Conservation (phyloP, 208 protist species). For the Leishmania gerbilli region DNA sequence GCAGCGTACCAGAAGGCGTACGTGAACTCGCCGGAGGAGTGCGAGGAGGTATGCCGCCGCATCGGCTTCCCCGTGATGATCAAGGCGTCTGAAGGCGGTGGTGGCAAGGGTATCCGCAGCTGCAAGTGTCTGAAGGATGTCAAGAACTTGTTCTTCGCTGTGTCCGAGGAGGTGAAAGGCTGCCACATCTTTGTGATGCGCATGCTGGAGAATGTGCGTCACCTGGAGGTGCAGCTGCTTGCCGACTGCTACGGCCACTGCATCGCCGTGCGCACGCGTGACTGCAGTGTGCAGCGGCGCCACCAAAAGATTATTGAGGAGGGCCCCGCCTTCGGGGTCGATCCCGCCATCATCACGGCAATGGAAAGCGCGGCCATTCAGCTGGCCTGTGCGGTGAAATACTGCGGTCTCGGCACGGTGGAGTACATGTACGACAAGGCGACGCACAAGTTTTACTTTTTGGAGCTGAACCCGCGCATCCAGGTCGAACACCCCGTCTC, state of each 20-base stretch:
- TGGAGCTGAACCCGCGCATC: constrained; percentile 98
- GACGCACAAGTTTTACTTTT: constrained; percentile 93
- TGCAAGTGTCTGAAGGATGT: constrained; percentile 86
- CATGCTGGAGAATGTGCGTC: constrained; percentile 90
- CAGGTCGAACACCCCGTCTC: constrained; percentile 98
- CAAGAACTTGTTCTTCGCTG: constrained; percentile 81
- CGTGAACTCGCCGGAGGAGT: constrained; percentile 92
- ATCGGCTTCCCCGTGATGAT: constrained; percentile 98
- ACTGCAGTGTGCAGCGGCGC: constrained; percentile 98
- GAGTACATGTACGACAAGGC: constrained; percentile 97
- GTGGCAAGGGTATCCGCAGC: constrained; percentile 98
- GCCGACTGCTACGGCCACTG: constrained; percentile 95
- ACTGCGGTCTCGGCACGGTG: constrained; percentile 95
- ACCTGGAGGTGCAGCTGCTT: constrained; percentile 98
- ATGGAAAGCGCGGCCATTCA: constrained; percentile 95
- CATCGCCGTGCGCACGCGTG: constrained; percentile 94
- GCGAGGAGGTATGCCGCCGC: constrained; percentile 72
- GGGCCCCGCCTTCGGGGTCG: constrained; percentile 92
- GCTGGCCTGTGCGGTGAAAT: constrained; percentile 93
- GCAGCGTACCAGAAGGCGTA: constrained; percentile 90
- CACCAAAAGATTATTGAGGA: constrained; percentile 99
- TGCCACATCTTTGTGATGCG: constrained; percentile 98
- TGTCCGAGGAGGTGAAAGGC: constrained; percentile 95
- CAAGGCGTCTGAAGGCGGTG: constrained; percentile 98
- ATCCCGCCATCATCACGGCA: constrained; percentile 64